Evolutionary conservation across 106 monocot species (phyloP).

Genomic region (Alisma plantagoaquatica): DNA sequence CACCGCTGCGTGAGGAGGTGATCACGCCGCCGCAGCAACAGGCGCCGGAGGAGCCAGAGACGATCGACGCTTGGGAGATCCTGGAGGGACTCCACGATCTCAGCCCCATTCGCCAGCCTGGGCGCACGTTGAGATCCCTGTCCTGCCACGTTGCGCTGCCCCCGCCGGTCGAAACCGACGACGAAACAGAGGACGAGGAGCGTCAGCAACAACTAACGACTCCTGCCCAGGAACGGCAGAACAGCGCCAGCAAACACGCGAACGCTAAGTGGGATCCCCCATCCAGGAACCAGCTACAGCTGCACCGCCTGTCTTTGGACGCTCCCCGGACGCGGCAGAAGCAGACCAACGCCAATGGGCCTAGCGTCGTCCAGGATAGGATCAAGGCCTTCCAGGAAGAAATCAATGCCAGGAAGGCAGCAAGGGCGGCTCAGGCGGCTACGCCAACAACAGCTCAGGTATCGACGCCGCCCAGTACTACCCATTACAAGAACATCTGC

Average conservation of each 20-base stretch:
- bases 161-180: not conserved
- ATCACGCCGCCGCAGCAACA: not conserved
- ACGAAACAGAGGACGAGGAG: not conserved
- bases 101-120: conserved; percentile 21
- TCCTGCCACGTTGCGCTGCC: conserved; percentile 21
- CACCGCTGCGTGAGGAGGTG: conserved; percentile 18
- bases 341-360: conserved; percentile 2
- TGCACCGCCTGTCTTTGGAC: not conserved
- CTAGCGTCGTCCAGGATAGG: conserved; percentile 45
- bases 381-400: conserved; percentile 49
- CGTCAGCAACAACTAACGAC: not conserved
- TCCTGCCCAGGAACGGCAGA: not conserved
- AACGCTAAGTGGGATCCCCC: not conserved
- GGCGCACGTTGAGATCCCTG: conserved; percentile 23
- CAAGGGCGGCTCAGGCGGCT: not conserved
- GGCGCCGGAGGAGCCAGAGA: conserved; percentile 25
- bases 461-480: not conserved
- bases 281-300: not conserved
- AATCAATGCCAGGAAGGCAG: conserved; percentile 38
- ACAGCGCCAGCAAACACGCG: not conserved
- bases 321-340: no score
- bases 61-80: conserved; percentile 49
- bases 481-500: no score
- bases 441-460: not conserved
- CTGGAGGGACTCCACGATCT: conserved; percentile 34